Conservation (phyloP, 1,284 basidiomycete genomes). For the Leccinum fuscescens region DNA sequence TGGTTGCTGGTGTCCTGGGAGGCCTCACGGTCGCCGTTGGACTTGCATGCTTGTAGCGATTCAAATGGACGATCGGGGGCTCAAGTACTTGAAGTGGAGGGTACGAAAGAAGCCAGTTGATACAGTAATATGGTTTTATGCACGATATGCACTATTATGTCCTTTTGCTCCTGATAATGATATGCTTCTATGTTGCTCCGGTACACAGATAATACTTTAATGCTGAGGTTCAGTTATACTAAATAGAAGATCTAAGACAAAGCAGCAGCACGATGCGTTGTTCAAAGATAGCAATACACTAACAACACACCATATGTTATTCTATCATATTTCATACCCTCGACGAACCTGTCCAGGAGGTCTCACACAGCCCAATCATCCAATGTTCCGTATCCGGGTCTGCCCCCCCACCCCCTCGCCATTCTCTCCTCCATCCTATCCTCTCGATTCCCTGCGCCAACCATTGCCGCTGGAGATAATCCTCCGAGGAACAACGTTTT, state of each 20-base stretch:
- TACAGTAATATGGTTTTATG: slow-evolving; percentile 5
- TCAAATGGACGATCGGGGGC: slow-evolving; percentile 9
- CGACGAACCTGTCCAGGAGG: not conserved
- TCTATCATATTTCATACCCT: not conserved
- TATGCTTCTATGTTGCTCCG: slow-evolving; percentile 17
- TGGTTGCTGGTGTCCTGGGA: slow-evolving; percentile 29
- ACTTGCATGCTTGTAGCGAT: slow-evolving; percentile 34
- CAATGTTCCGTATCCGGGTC: slow-evolving; percentile 44
- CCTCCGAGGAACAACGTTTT: slow-evolving; percentile 43
- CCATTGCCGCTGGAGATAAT: slow-evolving; percentile 25
- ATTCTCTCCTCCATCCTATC: slow-evolving; percentile 51
- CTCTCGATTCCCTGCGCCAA: slow-evolving; percentile 36
- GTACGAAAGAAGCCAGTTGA: not conserved
- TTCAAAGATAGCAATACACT: slow-evolving; percentile 13
- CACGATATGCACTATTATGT: slow-evolving; percentile 16
- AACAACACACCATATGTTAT: slow-evolving; percentile 20
- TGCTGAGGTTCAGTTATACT: not conserved
- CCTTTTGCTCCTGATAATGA: slow-evolving; percentile 10
- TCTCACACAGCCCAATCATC: slow-evolving; percentile 59
- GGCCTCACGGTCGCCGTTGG: slow-evolving; percentile 31
- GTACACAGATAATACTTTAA: not conserved
- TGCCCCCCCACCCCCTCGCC: slow-evolving; percentile 46
- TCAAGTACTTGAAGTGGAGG: not conserved
- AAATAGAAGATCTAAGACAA: not conserved
- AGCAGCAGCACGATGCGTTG: not conserved